Percentiles rank a stretch among this genome's conserved stretches.
These are phyloP conservation scores for Xylariaceae sp. DNA, from an alignment of 2,329 filamentous ascomycete species.

Conservation along the genomic window DNA sequence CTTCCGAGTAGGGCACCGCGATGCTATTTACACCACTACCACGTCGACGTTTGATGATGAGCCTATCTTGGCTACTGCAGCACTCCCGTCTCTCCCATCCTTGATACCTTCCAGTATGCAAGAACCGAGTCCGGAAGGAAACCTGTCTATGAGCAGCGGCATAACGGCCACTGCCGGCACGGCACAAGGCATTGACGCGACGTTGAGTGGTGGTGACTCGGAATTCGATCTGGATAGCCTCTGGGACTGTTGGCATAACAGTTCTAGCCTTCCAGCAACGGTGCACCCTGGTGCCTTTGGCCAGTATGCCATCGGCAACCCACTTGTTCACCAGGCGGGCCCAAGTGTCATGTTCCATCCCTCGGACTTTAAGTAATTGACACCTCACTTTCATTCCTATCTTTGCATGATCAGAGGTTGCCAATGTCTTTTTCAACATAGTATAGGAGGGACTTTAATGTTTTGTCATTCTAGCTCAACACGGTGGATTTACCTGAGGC, in stretches of 20 bases:
- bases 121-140: constrained; percentile 32
- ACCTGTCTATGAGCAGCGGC: constrained; percentile 25
- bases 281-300: constrained; percentile 3
- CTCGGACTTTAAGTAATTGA: constrained; percentile 17
- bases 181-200: constrained; percentile 22
- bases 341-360: constrained; percentile 20
- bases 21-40: constrained; percentile 15
- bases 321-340: constrained; percentile 13
- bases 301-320: constrained; percentile 9
- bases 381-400: not conserved
- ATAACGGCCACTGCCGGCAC: constrained; percentile 21
- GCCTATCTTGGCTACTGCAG: constrained; percentile 10
- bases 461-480: not conserved
- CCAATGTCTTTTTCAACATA: not conserved
- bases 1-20: constrained; percentile 21
- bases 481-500: not conserved
- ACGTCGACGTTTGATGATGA: constrained; percentile 20
- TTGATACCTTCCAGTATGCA: constrained; percentile 28
- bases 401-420: not conserved
- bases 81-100: constrained; percentile 13
- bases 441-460: constrained; percentile 1
- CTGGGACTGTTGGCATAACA: constrained; percentile 16
- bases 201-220: constrained; percentile 27
- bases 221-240: constrained; percentile 20
- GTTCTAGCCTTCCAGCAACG: constrained; percentile 2